Conservation (phyloP, 148 eudicot genomes). For the Persicaria maculosa region DNA sequence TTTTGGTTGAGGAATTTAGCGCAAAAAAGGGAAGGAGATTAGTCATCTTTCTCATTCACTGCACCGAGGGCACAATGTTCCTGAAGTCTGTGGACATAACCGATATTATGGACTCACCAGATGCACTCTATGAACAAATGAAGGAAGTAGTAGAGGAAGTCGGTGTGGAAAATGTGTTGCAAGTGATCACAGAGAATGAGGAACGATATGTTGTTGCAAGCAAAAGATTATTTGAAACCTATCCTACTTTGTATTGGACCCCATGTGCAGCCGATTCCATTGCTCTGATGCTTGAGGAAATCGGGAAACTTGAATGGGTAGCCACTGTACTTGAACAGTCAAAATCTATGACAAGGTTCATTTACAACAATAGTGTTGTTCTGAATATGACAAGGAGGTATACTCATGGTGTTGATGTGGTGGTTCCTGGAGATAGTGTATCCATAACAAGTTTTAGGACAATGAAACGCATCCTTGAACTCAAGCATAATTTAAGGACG, state of each 20-base stretch:
- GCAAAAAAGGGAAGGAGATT: constrained; percentile 46
- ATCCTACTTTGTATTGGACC: constrained; percentile 76
- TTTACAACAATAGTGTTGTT: constrained; percentile 58
- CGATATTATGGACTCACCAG: constrained; percentile 36
- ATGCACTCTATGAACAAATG: constrained; percentile 40
- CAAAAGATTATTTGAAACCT: constrained; percentile 46
- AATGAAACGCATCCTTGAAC: constrained; percentile 57
- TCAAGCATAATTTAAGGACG: constrained; percentile 73
- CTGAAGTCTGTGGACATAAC: constrained; percentile 70
- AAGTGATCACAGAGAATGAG: constrained; percentile 62
- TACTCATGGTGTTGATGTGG: constrained; percentile 77
- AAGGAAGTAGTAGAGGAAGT: constrained; percentile 76
- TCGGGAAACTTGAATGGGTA: constrained; percentile 59
- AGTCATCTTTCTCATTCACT: constrained; percentile 48
- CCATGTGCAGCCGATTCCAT: constrained; percentile 74
- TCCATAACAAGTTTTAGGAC: constrained; percentile 55
- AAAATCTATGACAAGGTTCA: constrained; percentile 66
- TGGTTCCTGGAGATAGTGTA: constrained; percentile 51
- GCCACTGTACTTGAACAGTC: constrained; percentile 55
- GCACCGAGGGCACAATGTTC: constrained; percentile 75
- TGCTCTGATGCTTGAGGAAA: constrained; percentile 63
- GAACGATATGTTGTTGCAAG: constrained; percentile 60
- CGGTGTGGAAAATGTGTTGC: constrained; percentile 71
- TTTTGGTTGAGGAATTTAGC: constrained; percentile 64
- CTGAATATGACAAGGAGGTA: constrained; percentile 82